Evolutionary conservation across 2,329 filamentous ascomycete genomes (phyloP), one percentile per base, ranked within the genome.

Genomic region (Aureobasidium namibiae): DNA sequence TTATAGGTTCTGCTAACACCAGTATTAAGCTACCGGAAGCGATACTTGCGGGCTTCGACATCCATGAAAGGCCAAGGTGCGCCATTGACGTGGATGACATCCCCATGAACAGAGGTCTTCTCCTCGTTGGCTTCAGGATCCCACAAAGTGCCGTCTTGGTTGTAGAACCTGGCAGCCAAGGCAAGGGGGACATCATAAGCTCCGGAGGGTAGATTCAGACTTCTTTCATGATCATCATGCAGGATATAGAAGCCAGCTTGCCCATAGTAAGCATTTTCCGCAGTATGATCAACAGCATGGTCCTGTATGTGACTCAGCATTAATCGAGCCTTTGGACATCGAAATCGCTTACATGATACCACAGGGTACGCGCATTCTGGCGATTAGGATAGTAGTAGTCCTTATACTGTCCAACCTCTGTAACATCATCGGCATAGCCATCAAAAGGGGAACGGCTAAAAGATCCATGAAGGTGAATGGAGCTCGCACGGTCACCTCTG

Each of bases 331-430:
- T n/a, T n/a, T n/a, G n/a, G n/a, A n/a, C n/a, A n/a, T n/a, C n/a
- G n/a, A n/a, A n/a, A n/a, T n/a, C n/a, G n/a, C n/a, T n/a, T n/a
- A n/a, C 46, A 33, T 50, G 46, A 26, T 50, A 50, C 46, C 46
- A 50, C 10, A 50, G 46, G 16, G 46, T 31, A 2, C 46, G 14
- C 4, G 46, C 79, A 39, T 72, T 74, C 65, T 83, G 77, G 14
- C 67, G 70, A 66, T 84, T 84, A 9, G 82, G 81, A 63, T 82
- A 85, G 67, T 83, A 85, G 67, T 85, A 84, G 62, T 84, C 82
- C 67, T 85, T 84, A 69, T 78, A 82, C 64, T 83, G 70, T 1
- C 80, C 80, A 0, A 76, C 75, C 0, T 69, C 48, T 1, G 78
- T 78, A 18, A 74, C 70, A 62, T 84, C 81, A 48, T 76, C 75